Percentiles rank a stretch among this genome's conserved stretches.
Conservation (phyloP, 2,329 filamentous ascomycete species). For the Botrytis squamosa region DNA sequence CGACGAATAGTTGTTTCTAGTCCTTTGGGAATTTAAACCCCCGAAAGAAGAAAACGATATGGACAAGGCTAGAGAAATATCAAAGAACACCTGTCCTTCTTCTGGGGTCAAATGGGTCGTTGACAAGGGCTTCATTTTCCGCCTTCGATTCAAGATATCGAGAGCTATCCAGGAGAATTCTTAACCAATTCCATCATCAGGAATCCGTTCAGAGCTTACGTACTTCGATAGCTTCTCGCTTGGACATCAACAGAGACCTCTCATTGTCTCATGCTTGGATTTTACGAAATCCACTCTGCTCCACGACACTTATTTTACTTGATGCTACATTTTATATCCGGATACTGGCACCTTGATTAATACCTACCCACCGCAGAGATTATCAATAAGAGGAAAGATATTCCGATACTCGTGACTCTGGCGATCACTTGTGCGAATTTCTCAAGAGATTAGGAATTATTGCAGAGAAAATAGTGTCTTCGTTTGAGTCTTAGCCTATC, state of each 20-base stretch:
- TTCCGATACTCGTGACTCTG: background rate
- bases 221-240: background rate
- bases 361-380: background rate
- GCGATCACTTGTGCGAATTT: background rate
- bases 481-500: background rate
- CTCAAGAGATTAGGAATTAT: background rate
- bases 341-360: background rate
- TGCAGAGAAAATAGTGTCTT: background rate
- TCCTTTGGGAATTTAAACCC: background rate
- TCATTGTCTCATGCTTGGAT: background rate
- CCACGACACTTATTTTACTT: background rate
- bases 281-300: background rate
- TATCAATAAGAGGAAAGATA: background rate
- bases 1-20: background rate
- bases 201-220: background rate
- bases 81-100: background rate
- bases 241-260: background rate
- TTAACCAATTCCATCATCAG: background rate
- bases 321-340: background rate
- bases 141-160: background rate
- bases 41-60: background rate
- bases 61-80: conserved; percentile 4
- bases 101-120: background rate
- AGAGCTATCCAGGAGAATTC: background rate
- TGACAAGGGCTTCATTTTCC: background rate